phyloP scores from a whole-genome alignment of 1,284 basidiomycete genomes.

The Cutaneotrichosporon mucoides region DNA sequence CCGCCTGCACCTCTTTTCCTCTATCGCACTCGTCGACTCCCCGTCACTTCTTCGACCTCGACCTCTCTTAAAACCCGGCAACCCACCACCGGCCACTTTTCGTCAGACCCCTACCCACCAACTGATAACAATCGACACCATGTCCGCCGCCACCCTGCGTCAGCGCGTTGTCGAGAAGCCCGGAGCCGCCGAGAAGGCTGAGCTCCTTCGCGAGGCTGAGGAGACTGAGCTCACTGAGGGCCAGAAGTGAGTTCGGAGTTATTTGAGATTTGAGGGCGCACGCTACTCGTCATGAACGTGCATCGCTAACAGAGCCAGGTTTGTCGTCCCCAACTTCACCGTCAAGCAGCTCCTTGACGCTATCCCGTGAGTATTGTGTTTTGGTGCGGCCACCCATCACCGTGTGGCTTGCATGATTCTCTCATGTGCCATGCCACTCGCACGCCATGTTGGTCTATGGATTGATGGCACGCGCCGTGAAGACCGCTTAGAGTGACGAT shows the following conservation, averaged over 20 bases:
- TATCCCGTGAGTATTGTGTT: slow-evolving; percentile 64
- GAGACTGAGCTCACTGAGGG: slow-evolving; percentile 44
- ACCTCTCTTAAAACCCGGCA: background rate
- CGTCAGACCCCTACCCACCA: background rate
- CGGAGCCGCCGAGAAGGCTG: slow-evolving; percentile 40
- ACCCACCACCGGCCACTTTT: background rate
- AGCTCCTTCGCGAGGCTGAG: slow-evolving; percentile 43
- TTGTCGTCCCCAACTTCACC: slow-evolving; percentile 49
- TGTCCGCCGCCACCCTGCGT: slow-evolving; percentile 40
- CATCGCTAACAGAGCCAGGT: slow-evolving; percentile 24
- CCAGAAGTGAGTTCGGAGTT: slow-evolving; percentile 34
- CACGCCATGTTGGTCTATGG: too few relatives aligned
- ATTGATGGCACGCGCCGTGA: too few relatives aligned
- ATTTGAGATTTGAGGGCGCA: background rate
- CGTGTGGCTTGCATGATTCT: too few relatives aligned
- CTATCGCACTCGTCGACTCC: background rate
- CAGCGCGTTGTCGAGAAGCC: slow-evolving; percentile 35
- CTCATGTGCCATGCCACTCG: too few relatives aligned
- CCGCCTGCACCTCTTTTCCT: too few relatives aligned
- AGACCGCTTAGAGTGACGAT: too few relatives aligned
- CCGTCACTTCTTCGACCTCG: background rate
- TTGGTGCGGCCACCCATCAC: background rate
- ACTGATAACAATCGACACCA: slow-evolving; percentile 9
- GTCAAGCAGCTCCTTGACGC: slow-evolving; percentile 62
- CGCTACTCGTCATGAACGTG: background rate